Evolutionary conservation across 352 stramenopile genomes (phyloP).

Genomic region (Globisporangium nodosum): DNA sequence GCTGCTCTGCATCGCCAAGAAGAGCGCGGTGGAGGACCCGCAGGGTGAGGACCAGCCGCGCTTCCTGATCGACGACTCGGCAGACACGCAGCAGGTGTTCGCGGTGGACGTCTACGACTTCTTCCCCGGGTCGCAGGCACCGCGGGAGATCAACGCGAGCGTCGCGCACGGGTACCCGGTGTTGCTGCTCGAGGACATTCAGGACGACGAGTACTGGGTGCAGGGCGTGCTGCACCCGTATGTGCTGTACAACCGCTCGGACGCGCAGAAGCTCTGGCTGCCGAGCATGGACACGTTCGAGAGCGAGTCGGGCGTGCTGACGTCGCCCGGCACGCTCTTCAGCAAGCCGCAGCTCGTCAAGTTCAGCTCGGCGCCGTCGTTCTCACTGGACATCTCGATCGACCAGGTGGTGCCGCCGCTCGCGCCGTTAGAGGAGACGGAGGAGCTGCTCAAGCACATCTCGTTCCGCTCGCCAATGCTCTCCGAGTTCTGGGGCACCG

Average conservation of each 20-base stretch:
- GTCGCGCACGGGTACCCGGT: constrained; percentile 24
- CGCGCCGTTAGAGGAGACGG: constrained; percentile 27
- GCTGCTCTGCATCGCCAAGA: constrained; percentile 36
- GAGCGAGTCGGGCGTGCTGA: constrained; percentile 32
- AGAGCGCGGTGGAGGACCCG: constrained; percentile 23
- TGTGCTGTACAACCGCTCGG: constrained; percentile 38
- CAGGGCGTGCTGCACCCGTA: constrained; percentile 37
- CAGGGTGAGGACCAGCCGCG: constrained; percentile 29
- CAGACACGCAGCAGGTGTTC: constrained; percentile 35
- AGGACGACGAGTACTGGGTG: constrained; percentile 35
- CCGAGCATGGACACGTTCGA: constrained; percentile 35
- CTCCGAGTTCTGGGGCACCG: constrained; percentile 63
- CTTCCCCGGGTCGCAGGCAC: constrained; percentile 12
- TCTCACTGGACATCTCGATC: constrained; percentile 36
- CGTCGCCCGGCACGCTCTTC: constrained; percentile 55
- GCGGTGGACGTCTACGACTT: constrained; percentile 37
- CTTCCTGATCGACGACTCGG: constrained; percentile 29
- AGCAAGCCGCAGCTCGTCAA: constrained; percentile 40
- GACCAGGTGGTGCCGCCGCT: constrained; percentile 38
- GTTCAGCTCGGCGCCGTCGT: constrained; percentile 22
- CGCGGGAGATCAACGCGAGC: constrained; percentile 27
- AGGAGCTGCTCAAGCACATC: constrained; percentile 65
- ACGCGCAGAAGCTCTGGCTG: constrained; percentile 29
- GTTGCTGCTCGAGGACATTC: constrained; percentile 22
- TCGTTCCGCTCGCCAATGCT: constrained; percentile 51